Evolutionary conservation across 2,329 filamentous ascomycete species (phyloP), one percentile per base, ranked within the genome.

Genomic region (Ceratocystis smalleyi): DNA sequence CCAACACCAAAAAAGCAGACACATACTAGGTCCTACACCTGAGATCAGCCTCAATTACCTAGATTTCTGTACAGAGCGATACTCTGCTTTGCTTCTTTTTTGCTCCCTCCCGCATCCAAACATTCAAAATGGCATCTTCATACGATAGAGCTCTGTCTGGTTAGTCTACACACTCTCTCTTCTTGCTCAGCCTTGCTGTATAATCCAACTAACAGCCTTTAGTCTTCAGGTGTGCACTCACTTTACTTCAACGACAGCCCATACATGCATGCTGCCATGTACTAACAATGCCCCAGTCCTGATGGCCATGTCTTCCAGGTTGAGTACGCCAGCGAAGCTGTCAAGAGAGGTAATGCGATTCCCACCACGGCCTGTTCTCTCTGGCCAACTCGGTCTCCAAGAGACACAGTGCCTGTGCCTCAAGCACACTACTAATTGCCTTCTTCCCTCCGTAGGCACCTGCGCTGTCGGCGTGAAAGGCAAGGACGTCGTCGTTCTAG

Each of bases 291-390:
- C 22, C 59, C 22, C 73, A 97, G 92, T 83, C 94, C 94, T 73
- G 94, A 99, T 78, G 94, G 94, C 77, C 94, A 99, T 80, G 94
- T 99, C 72, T 99, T 99, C 79, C 94, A 99, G 78, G 94, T 99
- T 73, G 94, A 99, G 82, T 99, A 99, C 83, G 94, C 94, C 65
- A 88, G 95, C 70, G 94, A 99, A 79, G 94, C 94, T 70, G 94
- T 99, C 70, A 99, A 99, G 82, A 81, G 94, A 90, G 94, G 92
- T 94, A 57, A 35, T 57, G 17, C 54, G 27, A 27, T 32, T 17
- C n/a, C 54, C 15, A 6, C 17, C 7, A 17, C 78, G 67, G 74
- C 71, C 59, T 55, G 24, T 40, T 62, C 51, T 43, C 45, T 64
- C 49, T 4, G 64, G 54, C 43, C 54, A 65, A 61, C 17, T 27